These are phyloP conservation scores for Tulasnella sp. DNA, from an alignment of 768 basidiomycete genomes.

Conservation along the genomic window DNA sequence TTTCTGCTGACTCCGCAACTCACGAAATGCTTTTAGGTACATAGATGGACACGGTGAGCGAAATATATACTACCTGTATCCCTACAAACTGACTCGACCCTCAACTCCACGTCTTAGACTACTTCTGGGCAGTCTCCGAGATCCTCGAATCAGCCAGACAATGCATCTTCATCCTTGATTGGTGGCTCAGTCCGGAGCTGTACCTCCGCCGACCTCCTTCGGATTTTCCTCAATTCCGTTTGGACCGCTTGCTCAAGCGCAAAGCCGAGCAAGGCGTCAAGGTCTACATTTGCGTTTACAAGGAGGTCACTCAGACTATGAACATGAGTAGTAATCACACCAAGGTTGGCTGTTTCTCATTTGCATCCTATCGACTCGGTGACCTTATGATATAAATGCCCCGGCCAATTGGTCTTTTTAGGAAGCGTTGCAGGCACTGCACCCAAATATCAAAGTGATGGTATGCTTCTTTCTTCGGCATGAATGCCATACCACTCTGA, in stretches of 20 bases:
- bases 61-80: conserved; percentile 37
- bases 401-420: neutral
- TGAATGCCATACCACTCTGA: neutral
- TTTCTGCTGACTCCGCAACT: conserved; percentile 4
- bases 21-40: conserved; percentile 49
- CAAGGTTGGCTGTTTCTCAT: conserved; percentile 48
- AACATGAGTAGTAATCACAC: conserved; percentile 81
- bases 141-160: conserved; percentile 76
- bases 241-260: conserved; percentile 77
- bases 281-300: conserved; percentile 89
- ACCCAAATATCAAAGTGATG: conserved; percentile 84
- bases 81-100: conserved; percentile 32
- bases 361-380: no score
- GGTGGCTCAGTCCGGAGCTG: conserved; percentile 90
- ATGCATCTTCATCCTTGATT: conserved; percentile 79
- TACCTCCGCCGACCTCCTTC: conserved; percentile 92
- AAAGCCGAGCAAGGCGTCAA: conserved; percentile 93
- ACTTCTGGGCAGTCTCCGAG: conserved; percentile 92
- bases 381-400: no score
- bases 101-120: conserved; percentile 46
- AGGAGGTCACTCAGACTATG: conserved; percentile 95
- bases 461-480: conserved; percentile 18
- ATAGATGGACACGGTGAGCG: conserved; percentile 79
- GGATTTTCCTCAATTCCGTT: conserved; percentile 76
- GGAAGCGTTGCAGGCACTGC: conserved; percentile 74